Conservation (phyloP, 2,329 filamentous ascomycete genomes). For the Pyrenochaeta sp. region DNA sequence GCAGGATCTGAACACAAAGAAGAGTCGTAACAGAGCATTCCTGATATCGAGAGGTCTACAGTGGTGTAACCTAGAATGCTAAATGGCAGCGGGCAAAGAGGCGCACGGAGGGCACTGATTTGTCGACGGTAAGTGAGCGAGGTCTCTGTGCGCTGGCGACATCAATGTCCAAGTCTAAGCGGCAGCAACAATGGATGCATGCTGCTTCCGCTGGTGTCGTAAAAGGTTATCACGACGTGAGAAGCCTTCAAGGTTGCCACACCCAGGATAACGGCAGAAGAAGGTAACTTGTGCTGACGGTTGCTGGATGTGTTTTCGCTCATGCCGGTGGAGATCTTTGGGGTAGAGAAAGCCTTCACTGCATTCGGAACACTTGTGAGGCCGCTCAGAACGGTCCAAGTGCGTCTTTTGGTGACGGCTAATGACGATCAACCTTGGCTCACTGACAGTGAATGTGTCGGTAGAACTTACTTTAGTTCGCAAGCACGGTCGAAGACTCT, state of each 20-base stretch:
- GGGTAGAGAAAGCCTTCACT: constrained; percentile 46
- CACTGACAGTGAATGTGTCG: not conserved
- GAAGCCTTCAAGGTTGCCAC: constrained; percentile 41
- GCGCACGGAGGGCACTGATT: not conserved
- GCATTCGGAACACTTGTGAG: constrained; percentile 43
- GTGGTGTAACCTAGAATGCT: not conserved
- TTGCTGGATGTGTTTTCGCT: constrained; percentile 35
- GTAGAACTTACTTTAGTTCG: constrained; percentile 44
- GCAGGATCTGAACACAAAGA: not conserved
- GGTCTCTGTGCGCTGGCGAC: not conserved
- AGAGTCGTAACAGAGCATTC: not conserved
- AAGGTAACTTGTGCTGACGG: constrained; percentile 19
- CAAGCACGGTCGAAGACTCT: constrained; percentile 43
- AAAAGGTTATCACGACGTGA: constrained; percentile 47
- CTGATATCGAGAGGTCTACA: not conserved
- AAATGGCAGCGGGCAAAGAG: not conserved
- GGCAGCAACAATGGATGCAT: constrained; percentile 20
- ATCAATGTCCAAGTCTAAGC: not conserved
- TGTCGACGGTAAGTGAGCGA: not conserved
- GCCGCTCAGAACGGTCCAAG: constrained; percentile 32
- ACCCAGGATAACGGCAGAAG: constrained; percentile 37
- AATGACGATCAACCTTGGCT: constrained; percentile 14
- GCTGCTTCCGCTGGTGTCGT: constrained; percentile 44
- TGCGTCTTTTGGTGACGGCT: constrained; percentile 48
- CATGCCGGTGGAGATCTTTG: constrained; percentile 45